Conservation (phyloP, 2,329 filamentous ascomycete genomes). For the Aureobasidium pullulans region DNA sequence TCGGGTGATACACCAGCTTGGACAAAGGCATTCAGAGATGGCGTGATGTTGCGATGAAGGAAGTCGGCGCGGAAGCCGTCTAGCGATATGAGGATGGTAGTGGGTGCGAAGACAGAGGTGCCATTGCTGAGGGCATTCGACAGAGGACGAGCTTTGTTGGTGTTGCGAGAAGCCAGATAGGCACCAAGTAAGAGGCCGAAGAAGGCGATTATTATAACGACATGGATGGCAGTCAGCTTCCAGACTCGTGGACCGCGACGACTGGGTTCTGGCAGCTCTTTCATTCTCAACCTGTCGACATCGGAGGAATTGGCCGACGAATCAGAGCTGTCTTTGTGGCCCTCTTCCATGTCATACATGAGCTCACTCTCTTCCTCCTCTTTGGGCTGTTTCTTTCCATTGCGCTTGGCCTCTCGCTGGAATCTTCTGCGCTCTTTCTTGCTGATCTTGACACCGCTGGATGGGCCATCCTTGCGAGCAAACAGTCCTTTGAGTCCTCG, state of each 20-base stretch:
- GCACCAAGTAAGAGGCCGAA: conserved; percentile 48
- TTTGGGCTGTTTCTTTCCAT: conserved; percentile 32
- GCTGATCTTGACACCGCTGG: conserved; percentile 16
- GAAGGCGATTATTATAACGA: conserved; percentile 46
- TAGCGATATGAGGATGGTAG: conserved; percentile 86
- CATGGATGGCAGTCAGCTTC: conserved; percentile 33
- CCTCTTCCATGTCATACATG: conserved; percentile 89
- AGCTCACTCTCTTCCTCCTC: conserved; percentile 61
- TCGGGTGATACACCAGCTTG: conserved; percentile 77
- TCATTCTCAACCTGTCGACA: conserved; percentile 45
- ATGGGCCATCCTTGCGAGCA: conserved; percentile 19
- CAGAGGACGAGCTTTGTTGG: conserved; percentile 8
- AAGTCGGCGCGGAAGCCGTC: conserved; percentile 97
- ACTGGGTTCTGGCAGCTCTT: conserved; percentile 40
- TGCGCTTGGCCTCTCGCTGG: conserved; percentile 22
- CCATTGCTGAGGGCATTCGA: conserved; percentile 57
- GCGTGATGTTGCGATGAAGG: conserved; percentile 73
- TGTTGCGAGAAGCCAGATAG: conserved; percentile 45
- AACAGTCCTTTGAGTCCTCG: conserved; percentile 21
- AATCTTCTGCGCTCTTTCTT: conserved; percentile 26
- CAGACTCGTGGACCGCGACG: conserved; percentile 30
- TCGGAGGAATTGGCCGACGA: conserved; percentile 32
- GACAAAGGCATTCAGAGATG: conserved; percentile 70
- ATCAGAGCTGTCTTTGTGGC: conserved; percentile 58
- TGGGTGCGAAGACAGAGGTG: conserved; percentile 80